Evolutionary conservation across 2,329 filamentous ascomycete species (phyloP).

Genomic region (Byssochlamys sp.): DNA sequence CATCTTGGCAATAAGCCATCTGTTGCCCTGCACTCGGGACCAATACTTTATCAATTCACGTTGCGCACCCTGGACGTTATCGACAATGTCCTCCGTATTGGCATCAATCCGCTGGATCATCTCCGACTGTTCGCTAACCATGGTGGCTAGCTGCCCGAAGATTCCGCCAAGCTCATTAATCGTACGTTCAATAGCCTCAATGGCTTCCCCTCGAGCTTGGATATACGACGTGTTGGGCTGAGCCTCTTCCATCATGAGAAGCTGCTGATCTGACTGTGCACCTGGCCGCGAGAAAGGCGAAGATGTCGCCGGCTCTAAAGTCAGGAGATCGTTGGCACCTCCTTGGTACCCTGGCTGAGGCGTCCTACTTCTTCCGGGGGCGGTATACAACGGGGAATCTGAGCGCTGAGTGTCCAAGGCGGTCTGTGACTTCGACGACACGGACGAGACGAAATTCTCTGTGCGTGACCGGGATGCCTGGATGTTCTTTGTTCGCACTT

Average conservation of each 20-base stretch:
- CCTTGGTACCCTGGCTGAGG: constrained; percentile 47
- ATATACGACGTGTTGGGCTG: constrained; percentile 81
- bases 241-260: constrained; percentile 88
- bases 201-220: constrained; percentile 84
- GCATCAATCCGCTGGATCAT: constrained; percentile 97
- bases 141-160: constrained; percentile 85
- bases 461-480: constrained; percentile 85
- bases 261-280: constrained; percentile 67
- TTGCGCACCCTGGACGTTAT: constrained; percentile 95
- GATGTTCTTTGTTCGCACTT: constrained; percentile 94
- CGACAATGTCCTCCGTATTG: constrained; percentile 94
- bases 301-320: constrained; percentile 59
- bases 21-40: constrained; percentile 83
- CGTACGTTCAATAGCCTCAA: constrained; percentile 91
- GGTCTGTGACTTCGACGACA: constrained; percentile 64
- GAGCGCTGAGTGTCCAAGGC: constrained; percentile 58
- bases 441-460: constrained; percentile 90
- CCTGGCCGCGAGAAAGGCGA: constrained; percentile 37
- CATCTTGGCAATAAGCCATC: constrained; percentile 84
- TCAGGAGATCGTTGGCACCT: constrained; percentile 59
- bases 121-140: constrained; percentile 95
- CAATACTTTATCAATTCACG: constrained; percentile 94
- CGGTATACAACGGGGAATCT: constrained; percentile 77
- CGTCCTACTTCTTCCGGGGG: constrained; percentile 54
- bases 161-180: constrained; percentile 86